phyloP scores from a whole-genome alignment of 2,329 filamentous ascomycete species.

The Furcasterigmium furcatum region DNA sequence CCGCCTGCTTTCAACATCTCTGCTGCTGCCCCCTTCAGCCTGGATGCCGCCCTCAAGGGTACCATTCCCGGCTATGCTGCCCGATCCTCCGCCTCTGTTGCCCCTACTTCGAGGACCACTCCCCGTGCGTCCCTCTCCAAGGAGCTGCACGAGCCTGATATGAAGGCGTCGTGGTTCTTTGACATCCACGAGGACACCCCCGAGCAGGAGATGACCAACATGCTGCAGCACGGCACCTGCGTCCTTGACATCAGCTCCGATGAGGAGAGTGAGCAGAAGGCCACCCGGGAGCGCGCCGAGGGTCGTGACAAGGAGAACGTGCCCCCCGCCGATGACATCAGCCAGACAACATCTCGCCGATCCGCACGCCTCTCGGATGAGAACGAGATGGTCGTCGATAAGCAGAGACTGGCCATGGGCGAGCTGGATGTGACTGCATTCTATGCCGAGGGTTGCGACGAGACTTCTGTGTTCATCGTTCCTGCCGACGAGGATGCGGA shows the following conservation, averaged over 20 bases:
- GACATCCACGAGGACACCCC: conserved; percentile 91
- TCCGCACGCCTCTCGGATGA: conserved; percentile 26
- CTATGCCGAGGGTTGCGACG: conserved; percentile 64
- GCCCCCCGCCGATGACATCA: conserved; percentile 66
- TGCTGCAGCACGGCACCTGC: conserved; percentile 87
- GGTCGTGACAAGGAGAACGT: conserved; percentile 89
- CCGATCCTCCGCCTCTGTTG: conserved; percentile 25
- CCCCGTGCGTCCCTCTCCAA: conserved; percentile 10
- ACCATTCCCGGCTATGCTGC: conserved; percentile 63
- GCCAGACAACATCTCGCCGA: conserved; percentile 45
- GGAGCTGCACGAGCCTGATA: conserved; percentile 38
- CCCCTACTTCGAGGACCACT: conserved; percentile 21
- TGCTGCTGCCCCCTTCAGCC: conserved; percentile 69
- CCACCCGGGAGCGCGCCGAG: conserved; percentile 49
- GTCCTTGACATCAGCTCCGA: conserved; percentile 87
- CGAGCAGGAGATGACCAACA: conserved; percentile 86
- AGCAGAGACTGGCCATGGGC: conserved; percentile 61
- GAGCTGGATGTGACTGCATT: conserved; percentile 67
- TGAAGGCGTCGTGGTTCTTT: conserved; percentile 78
- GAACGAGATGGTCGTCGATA: conserved; percentile 60
- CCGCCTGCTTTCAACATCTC: conserved; percentile 43
- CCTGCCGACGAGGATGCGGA: conserved; percentile 54
- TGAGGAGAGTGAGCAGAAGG: conserved; percentile 64
- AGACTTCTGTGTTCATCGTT: conserved; percentile 57
- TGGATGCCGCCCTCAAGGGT: conserved; percentile 78